These are phyloP conservation scores for Penicillium malachiteum DNA, from an alignment of 495 filamentous ascomycete species.

Conservation along the genomic window DNA sequence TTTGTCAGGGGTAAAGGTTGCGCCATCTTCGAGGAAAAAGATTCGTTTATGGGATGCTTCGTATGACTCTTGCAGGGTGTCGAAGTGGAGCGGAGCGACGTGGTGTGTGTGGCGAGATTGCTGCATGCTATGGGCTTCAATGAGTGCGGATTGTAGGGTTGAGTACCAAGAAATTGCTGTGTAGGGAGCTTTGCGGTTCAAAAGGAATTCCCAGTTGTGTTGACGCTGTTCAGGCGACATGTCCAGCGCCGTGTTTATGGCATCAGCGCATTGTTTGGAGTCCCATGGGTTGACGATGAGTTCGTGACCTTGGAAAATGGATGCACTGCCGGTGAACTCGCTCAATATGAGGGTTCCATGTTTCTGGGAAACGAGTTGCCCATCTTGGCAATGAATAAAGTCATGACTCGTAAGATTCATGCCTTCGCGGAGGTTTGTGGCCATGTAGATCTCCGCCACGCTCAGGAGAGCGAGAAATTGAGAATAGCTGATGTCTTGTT, in stretches of 20 bases:
- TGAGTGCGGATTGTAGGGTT: slow-evolving; percentile 58
- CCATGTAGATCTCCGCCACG: slow-evolving; percentile 81
- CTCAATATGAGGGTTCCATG: slow-evolving; percentile 85
- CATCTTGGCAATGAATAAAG: slow-evolving; percentile 84
- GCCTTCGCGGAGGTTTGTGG: slow-evolving; percentile 83
- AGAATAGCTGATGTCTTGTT: slow-evolving; percentile 82
- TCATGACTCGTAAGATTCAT: slow-evolving; percentile 92
- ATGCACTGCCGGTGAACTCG: slow-evolving; percentile 89
- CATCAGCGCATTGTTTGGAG: slow-evolving; percentile 74
- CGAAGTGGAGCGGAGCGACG: slow-evolving; percentile 67
- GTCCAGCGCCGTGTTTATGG: slow-evolving; percentile 71
- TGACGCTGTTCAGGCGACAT: slow-evolving; percentile 71
- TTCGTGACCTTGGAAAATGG: slow-evolving; percentile 66
- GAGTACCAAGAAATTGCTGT: slow-evolving; percentile 76
- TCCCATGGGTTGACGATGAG: slow-evolving; percentile 91
- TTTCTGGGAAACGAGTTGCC: slow-evolving; percentile 60
- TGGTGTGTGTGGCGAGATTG: slow-evolving; percentile 66
- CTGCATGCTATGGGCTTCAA: slow-evolving; percentile 65
- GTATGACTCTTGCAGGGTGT: slow-evolving; percentile 60
- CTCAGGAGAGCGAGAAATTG: slow-evolving; percentile 82
- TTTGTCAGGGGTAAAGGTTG: slow-evolving; percentile 65
- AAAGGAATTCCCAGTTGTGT: slow-evolving; percentile 68
- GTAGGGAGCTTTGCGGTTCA: slow-evolving; percentile 64
- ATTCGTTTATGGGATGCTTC: slow-evolving; percentile 56
- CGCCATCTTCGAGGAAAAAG: slow-evolving; percentile 83